These are phyloP conservation scores for Cyberlindnera americana DNA, from an alignment of 805 yeast genomes.

Conservation along the genomic window DNA sequence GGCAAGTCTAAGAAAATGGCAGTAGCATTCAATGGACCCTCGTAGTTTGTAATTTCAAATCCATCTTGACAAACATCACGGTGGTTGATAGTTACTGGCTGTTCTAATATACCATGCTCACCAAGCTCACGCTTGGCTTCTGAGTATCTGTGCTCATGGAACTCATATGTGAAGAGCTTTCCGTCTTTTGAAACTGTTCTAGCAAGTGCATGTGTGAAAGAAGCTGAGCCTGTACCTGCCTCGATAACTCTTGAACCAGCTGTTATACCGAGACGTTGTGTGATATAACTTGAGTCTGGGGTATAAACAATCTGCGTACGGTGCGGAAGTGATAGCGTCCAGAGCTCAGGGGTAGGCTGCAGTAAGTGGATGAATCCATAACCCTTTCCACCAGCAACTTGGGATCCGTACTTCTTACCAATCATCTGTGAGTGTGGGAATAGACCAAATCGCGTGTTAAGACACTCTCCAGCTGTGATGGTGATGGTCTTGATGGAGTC, in stretches of 20 bases:
- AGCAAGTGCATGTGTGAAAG: slow-evolving; percentile 89
- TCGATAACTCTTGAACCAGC: slow-evolving; percentile 82
- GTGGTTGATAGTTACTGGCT: slow-evolving; percentile 64
- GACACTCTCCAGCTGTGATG: slow-evolving; percentile 52
- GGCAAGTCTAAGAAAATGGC: slow-evolving; percentile 89
- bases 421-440: slow-evolving; percentile 84
- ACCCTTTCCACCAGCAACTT: slow-evolving; percentile 70
- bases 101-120: slow-evolving; percentile 59
- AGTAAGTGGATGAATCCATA: slow-evolving; percentile 83
- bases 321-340: slow-evolving; percentile 96
- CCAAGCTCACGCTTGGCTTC: slow-evolving; percentile 79
- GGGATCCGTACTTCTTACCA: slow-evolving; percentile 79
- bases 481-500: slow-evolving; percentile 72
- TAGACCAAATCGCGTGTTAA: slow-evolving; percentile 87
- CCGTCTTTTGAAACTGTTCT: slow-evolving; percentile 62
- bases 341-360: slow-evolving; percentile 91
- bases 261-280: slow-evolving; percentile 72
- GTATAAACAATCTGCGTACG: slow-evolving; percentile 97
- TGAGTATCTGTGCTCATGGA: slow-evolving; percentile 76
- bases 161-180: slow-evolving; percentile 78
- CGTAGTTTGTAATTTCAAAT: slow-evolving; percentile 48
- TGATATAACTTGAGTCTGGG: slow-evolving; percentile 88
- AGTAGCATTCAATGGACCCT: slow-evolving; percentile 51
- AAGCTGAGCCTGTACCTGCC: slow-evolving; percentile 98
- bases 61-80: slow-evolving; percentile 92